Conservation (phyloP, 768 basidiomycete species). For the Coprinellus micaceus region DNA sequence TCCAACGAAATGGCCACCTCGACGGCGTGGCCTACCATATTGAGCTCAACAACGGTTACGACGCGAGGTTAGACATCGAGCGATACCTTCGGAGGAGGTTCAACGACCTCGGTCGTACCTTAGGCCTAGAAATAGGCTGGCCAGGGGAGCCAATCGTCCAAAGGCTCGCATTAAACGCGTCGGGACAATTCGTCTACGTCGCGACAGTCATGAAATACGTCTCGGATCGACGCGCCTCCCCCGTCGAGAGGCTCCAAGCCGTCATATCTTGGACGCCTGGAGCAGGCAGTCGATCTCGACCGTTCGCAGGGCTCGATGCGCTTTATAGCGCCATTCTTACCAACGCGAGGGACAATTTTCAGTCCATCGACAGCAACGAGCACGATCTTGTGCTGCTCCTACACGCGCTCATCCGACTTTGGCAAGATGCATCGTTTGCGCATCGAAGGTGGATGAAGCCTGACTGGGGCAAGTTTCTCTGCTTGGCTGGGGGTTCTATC, state of each 20-base stretch:
- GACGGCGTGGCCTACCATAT: neutral
- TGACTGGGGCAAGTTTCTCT: neutral
- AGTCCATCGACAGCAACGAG: neutral
- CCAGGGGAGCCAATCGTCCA: conserved; percentile 6
- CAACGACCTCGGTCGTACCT: neutral
- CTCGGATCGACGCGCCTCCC: conserved; percentile 3
- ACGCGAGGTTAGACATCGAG: conserved; percentile 2
- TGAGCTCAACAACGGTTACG: neutral
- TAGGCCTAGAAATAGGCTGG: conserved; percentile 1
- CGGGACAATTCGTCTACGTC: conserved; percentile 25
- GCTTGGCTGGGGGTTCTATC: neutral
- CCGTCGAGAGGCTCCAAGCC: neutral
- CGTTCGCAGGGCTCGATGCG: conserved; percentile 13
- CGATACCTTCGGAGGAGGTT: conserved; percentile 4
- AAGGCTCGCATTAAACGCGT: conserved; percentile 15
- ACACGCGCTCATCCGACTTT: neutral
- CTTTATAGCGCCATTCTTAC: conserved; percentile 10
- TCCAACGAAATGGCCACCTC: neutral
- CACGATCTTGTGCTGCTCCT: neutral
- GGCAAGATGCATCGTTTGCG: neutral
- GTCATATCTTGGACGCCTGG: conserved; percentile 1
- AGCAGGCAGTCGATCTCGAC: neutral
- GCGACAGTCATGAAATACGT: conserved; percentile 25
- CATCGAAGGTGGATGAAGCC: neutral
- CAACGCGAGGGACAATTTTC: neutral